phyloP scores from a whole-genome alignment of 2,329 filamentous ascomycete species.

The Teratosphaeria viscida region DNA sequence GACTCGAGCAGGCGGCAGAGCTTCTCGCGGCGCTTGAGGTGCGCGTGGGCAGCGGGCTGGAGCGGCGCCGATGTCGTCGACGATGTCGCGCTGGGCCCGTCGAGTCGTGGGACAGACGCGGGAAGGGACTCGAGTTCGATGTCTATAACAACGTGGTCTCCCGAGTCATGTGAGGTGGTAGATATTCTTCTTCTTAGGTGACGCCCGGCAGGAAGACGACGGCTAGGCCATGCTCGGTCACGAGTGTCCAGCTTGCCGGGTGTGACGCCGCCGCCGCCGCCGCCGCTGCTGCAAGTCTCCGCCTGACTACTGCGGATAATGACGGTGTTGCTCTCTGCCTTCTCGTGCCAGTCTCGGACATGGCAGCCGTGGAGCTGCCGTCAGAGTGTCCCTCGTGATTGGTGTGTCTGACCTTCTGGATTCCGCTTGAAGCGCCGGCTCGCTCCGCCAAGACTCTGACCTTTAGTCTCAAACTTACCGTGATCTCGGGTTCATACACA shows the following conservation, averaged over 20 bases:
- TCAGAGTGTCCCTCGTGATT: not conserved
- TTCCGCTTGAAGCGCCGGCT: not conserved
- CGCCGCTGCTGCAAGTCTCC: not conserved
- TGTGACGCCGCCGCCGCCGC: not conserved
- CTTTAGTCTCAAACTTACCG: not conserved
- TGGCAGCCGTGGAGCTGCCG: not conserved
- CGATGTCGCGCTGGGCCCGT: not conserved
- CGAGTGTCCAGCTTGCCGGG: not conserved
- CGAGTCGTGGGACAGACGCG: constrained; percentile 1
- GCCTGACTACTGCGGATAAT: not conserved
- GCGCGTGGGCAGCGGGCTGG: not conserved
- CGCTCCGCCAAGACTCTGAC: not conserved
- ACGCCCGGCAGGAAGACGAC: not conserved
- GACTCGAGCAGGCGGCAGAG: constrained; percentile 52
- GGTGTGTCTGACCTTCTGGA: not conserved
- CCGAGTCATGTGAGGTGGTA: not conserved
- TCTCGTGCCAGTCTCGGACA: not conserved
- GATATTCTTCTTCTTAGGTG: not conserved
- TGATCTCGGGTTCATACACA: not conserved
- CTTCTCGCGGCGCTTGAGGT: constrained; percentile 41
- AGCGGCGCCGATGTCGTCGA: not conserved
- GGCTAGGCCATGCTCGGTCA: not conserved
- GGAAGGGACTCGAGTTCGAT: constrained; percentile 2
- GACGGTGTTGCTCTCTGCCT: not conserved
- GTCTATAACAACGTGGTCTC: not conserved